Conservation (phyloP, 2,329 filamentous ascomycete genomes). For the Myriosclerotinia curreyana region DNA sequence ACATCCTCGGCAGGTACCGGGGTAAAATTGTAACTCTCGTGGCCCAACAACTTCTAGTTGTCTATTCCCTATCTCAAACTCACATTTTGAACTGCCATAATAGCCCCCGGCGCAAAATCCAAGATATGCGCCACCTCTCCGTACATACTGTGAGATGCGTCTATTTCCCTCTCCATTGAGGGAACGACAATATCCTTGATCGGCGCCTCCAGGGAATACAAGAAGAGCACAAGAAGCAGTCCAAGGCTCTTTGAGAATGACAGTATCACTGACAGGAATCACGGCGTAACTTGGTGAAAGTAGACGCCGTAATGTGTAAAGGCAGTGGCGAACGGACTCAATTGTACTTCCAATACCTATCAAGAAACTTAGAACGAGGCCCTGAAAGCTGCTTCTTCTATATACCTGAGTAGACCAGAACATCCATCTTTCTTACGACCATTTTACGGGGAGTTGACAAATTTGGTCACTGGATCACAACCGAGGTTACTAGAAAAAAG, state of each 20-base stretch:
- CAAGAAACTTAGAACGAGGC: constrained; percentile 13
- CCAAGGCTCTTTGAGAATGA: constrained; percentile 91
- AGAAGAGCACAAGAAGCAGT: constrained; percentile 79
- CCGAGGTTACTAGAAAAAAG: constrained; percentile 26
- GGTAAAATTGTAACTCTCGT: constrained; percentile 84
- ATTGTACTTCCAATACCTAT: constrained; percentile 79
- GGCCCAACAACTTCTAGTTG: constrained; percentile 80
- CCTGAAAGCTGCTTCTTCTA: constrained; percentile 10
- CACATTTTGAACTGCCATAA: constrained; percentile 76
- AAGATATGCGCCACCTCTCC: constrained; percentile 78
- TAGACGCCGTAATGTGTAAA: constrained; percentile 80
- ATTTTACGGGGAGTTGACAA: constrained; percentile 44
- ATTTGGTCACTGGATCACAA: constrained; percentile 24
- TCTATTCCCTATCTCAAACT: constrained; percentile 85
- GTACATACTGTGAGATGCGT: constrained; percentile 79
- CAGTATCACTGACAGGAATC: constrained; percentile 73
- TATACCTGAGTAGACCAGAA: constrained; percentile 87
- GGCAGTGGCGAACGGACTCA: constrained; percentile 84
- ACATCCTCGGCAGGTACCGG: constrained; percentile 78
- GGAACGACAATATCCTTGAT: constrained; percentile 82
- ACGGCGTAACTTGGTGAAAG: constrained; percentile 91
- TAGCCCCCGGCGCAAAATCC: constrained; percentile 95
- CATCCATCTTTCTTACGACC: constrained; percentile 71
- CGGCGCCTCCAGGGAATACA: constrained; percentile 91
- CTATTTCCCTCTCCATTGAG: constrained; percentile 87